Conservation (phyloP, 2,329 filamentous ascomycete species). For the Teratosphaeriaceae sp. region DNA sequence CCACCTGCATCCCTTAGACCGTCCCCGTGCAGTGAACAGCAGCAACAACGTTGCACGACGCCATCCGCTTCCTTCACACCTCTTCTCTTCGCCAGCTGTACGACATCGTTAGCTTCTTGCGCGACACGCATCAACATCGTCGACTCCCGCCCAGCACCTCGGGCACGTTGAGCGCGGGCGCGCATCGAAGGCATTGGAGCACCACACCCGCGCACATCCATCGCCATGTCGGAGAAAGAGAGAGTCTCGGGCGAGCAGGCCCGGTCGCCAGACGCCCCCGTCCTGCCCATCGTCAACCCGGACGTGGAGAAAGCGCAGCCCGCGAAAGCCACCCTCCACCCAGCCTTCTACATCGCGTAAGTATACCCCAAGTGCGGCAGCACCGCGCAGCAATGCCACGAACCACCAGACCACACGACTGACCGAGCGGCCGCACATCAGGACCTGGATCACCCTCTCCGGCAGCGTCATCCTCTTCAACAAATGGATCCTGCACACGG, state of each 20-base stretch:
- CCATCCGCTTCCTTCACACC: too few relatives aligned
- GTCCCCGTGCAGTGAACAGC: too few relatives aligned
- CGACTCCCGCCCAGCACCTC: neutral
- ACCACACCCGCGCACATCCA: neutral
- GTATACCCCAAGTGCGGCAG: too few relatives aligned
- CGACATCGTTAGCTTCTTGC: too few relatives aligned
- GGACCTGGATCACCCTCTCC: conserved; percentile 86
- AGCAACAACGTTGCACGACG: too few relatives aligned
- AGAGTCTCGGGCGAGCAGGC: conserved; percentile 73
- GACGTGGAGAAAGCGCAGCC: conserved; percentile 63
- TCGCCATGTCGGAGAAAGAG: conserved; percentile 56
- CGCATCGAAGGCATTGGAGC: neutral
- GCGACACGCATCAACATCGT: too few relatives aligned
- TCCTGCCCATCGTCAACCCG: conserved; percentile 77
- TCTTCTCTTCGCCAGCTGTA: too few relatives aligned
- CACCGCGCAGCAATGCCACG: too few relatives aligned
- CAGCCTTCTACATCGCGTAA: conserved; percentile 75
- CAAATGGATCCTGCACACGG: conserved; percentile 91
- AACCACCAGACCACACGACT: neutral
- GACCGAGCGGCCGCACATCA: conserved; percentile 32
- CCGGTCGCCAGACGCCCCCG: conserved; percentile 48
- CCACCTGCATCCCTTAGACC: too few relatives aligned
- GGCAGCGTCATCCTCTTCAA: conserved; percentile 98
- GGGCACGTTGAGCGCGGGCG: neutral
- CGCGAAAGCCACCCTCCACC: conserved; percentile 61